Percentiles rank a stretch among this genome's conserved stretches.
These are phyloP conservation scores for Gigaspora rosea DNA, from an alignment of 192 early-diverging fungal species.

Conservation along the genomic window DNA sequence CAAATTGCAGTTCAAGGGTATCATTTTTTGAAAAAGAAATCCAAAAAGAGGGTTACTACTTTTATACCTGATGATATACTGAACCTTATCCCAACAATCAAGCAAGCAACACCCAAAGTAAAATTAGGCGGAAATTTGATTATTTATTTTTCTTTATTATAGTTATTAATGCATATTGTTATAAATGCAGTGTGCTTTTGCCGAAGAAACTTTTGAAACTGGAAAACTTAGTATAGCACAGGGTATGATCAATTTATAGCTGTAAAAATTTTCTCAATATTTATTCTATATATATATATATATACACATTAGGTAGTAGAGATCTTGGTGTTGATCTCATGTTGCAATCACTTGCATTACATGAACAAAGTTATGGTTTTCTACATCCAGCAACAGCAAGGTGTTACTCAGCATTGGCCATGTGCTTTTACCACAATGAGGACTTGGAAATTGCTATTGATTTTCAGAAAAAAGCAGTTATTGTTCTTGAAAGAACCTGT, in stretches of 20 bases:
- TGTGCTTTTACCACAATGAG: conserved; percentile 75
- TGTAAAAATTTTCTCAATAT: not conserved
- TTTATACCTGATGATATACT: conserved; percentile 71
- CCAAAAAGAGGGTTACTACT: conserved; percentile 54
- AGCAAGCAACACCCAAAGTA: conserved; percentile 62
- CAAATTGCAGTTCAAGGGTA: conserved; percentile 85
- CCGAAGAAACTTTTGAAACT: conserved; percentile 88
- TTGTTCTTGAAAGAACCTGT: conserved; percentile 79
- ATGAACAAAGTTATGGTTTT: conserved; percentile 93
- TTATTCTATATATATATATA: not conserved
- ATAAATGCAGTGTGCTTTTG: conserved; percentile 64
- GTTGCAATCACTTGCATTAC: conserved; percentile 78
- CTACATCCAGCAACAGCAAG: conserved; percentile 89
- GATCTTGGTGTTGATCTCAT: conserved; percentile 81
- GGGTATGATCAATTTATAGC: conserved; percentile 33
- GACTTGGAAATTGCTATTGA: conserved; percentile 67
- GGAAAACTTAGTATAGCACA: conserved; percentile 76
- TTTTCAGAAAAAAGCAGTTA: conserved; percentile 76
- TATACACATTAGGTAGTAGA: conserved; percentile 53
- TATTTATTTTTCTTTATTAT: not conserved
- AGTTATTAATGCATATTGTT: not conserved
- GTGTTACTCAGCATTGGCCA: conserved; percentile 79
- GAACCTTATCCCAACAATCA: conserved; percentile 72
- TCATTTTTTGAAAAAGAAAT: conserved; percentile 56
- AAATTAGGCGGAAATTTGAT: not conserved